These are phyloP conservation scores for Eutypella sp. DNA, from an alignment of 2,329 filamentous ascomycete genomes.

Conservation along the genomic window DNA sequence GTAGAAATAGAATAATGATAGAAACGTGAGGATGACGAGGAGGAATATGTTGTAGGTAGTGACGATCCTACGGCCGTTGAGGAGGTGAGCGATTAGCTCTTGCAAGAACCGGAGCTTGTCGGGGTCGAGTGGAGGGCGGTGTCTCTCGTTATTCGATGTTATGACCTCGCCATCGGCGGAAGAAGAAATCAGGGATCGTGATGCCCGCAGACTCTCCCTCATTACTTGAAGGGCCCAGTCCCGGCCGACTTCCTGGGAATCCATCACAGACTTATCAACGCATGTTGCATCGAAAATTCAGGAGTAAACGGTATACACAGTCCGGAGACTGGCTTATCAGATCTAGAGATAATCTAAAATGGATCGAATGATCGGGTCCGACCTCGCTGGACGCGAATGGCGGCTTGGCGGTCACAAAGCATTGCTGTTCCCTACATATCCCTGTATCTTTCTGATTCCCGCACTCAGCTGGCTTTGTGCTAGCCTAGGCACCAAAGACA, in stretches of 20 bases:
- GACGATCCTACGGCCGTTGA: conserved; percentile 28
- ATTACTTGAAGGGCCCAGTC: conserved; percentile 17
- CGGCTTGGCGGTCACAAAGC: neutral
- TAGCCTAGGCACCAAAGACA: no score
- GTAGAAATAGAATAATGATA: conserved; percentile 22
- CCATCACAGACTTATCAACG: conserved; percentile 5
- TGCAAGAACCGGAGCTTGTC: conserved; percentile 30
- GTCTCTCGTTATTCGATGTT: conserved; percentile 3
- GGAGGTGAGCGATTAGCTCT: conserved; percentile 26
- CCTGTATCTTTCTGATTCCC: no score
- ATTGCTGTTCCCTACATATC: no score
- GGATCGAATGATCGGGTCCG: neutral
- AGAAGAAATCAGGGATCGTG: conserved; percentile 7
- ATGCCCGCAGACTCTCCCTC: conserved; percentile 15
- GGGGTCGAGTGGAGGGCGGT: conserved; percentile 19
- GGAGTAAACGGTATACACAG: neutral
- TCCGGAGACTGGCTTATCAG: neutral
- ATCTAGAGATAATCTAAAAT: neutral
- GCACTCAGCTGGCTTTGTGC: no score
- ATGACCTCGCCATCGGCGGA: conserved; percentile 5
- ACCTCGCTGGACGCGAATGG: neutral
- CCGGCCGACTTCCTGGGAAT: conserved; percentile 4
- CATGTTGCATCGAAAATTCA: no score
- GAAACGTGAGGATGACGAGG: conserved; percentile 20
- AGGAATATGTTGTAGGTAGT: conserved; percentile 31